Base-by-base conservation (phyloP, 192 early-diverging fungal genomes). In the Mortierella claussenii region DNA sequence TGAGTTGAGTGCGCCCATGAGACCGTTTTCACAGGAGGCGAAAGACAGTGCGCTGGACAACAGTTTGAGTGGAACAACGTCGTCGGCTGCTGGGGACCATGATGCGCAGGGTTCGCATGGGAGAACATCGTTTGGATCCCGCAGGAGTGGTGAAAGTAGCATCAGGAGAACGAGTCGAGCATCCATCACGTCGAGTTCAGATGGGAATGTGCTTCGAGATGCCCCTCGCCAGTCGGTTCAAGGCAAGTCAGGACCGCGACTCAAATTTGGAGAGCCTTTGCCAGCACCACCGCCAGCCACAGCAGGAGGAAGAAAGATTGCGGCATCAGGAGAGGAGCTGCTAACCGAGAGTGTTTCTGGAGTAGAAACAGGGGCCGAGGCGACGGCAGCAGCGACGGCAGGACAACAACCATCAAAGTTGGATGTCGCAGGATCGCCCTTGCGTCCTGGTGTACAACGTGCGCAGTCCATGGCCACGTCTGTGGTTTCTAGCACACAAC, bases 231-330 rank as follows among this genome's bases (percentile, higher is more conserved):
- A n/a, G n/a, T n/a, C 36, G 11, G 40, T 31, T 15, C 21, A 40
- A 6, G 20, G 45, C 36, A 50, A 63, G 44, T 9, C 26, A 8
- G 69, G 30, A 21, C 30, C 54, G 20, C 36, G 27, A n/a, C 47
- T 75, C 1, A 66, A 46, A 2, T 75, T 75, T 60, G 71, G 64
- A 23, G 45, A 36, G 42, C 54, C 64, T 27, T 60, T 40, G 37
- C 8, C 8, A 40, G 13, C 57, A 27, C 11, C 8, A 4, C 0
- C 57, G 12, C 20, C 51, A 50, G 34, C 51, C 30, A 46, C 18
- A 31, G 28, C 31, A 33, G 37, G n/a, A 53, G 31, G 18, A n/a
- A 21, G 3, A 21, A n/a, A 2, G 0, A 33, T 21, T 28, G 52
- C 20, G 12, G 63, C 26, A 42, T 31, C 61, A 48, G 36, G 26